These are phyloP conservation scores for Candida suzukii DNA, from an alignment of 805 yeast genomes.

Conservation along the genomic window DNA sequence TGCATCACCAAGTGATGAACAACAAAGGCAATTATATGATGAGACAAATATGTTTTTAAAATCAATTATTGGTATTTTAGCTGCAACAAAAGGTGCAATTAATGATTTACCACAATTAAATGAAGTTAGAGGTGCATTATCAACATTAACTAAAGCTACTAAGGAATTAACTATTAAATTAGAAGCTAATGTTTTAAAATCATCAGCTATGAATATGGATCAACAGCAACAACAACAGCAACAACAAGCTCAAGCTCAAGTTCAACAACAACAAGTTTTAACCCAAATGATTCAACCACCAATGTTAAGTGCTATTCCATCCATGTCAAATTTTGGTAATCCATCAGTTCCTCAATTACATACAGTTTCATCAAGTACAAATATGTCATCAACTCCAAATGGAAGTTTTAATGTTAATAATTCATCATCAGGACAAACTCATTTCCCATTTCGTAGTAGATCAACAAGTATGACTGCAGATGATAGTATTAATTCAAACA, in stretches of 20 bases:
- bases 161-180: conserved; percentile 86
- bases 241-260: too few species aligned
- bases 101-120: conserved; percentile 72
- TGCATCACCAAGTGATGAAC: conserved; percentile 27
- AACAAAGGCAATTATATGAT: conserved; percentile 72
- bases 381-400: neutral
- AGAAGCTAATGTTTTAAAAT: conserved; percentile 52
- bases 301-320: conserved; percentile 27
- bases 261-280: too few species aligned
- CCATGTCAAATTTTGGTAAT: conserved; percentile 22
- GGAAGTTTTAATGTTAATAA: neutral
- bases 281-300: conserved; percentile 29
- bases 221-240: too few species aligned
- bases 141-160: conserved; percentile 77
- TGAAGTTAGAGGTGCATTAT: conserved; percentile 73
- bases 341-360: neutral
- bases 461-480: neutral
- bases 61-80: conserved; percentile 76
- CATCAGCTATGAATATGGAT: conserved; percentile 19
- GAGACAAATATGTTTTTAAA: conserved; percentile 77
- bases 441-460: neutral
- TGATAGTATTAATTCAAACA: neutral
- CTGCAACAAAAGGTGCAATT: conserved; percentile 77
- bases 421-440: neutral
- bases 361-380: neutral